These are phyloP conservation scores for Annulohypoxylon moriforme DNA, from an alignment of 495 filamentous ascomycete genomes.

Conservation along the genomic window DNA sequence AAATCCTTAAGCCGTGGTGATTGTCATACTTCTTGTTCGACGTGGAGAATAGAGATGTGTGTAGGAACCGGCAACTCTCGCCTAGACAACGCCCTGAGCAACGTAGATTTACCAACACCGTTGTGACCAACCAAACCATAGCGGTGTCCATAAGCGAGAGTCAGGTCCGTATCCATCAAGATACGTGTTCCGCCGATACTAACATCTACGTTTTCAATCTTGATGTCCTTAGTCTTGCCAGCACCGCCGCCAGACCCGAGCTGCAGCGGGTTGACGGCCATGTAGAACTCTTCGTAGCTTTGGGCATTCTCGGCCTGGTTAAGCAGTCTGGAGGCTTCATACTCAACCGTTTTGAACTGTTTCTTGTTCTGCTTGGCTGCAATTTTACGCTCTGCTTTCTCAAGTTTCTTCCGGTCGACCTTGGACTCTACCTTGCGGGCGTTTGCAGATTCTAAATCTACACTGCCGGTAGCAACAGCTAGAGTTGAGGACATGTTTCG, in stretches of 20 bases:
- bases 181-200: slow-evolving; percentile 91
- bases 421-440: slow-evolving; percentile 93
- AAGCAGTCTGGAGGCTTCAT: slow-evolving; percentile 92
- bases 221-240: slow-evolving; percentile 99
- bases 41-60: slow-evolving; percentile 98
- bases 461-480: slow-evolving; percentile 81
- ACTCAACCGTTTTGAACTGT: slow-evolving; percentile 95
- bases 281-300: slow-evolving; percentile 99
- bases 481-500: slow-evolving; percentile 95
- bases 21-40: slow-evolving; percentile 88
- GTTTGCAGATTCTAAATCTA: slow-evolving; percentile 94
- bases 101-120: slow-evolving; percentile 98
- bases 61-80: slow-evolving; percentile 94
- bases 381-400: slow-evolving; percentile 98
- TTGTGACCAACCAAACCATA: slow-evolving; percentile 99
- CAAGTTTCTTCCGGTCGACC: slow-evolving; percentile 98
- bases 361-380: slow-evolving; percentile 99
- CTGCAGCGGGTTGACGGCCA: slow-evolving; percentile 97
- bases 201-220: slow-evolving; percentile 94
- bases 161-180: slow-evolving; percentile 87
- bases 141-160: slow-evolving; percentile 89
- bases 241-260: slow-evolving; percentile 70
- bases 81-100: slow-evolving; percentile 89
- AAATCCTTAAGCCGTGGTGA: neutral
- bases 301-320: slow-evolving; percentile 84